Conservation (phyloP, 495 filamentous ascomycete genomes). For the Neurospora sp. region DNA sequence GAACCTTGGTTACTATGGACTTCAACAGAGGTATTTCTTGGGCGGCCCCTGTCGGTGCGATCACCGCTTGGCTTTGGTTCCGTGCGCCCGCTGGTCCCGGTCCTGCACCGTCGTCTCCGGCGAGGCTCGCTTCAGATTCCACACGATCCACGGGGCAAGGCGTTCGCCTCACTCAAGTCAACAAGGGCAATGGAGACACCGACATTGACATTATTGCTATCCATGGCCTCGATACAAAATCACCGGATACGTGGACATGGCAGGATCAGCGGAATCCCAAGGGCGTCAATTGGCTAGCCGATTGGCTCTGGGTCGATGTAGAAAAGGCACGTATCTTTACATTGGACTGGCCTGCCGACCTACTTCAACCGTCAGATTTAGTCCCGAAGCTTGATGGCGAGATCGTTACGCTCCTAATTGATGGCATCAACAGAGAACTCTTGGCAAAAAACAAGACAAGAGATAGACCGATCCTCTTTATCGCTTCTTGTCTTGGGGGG, state of each 20-base stretch:
- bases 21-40: too few relatives aligned
- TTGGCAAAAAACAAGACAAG: not conserved
- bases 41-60: not conserved
- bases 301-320: not conserved
- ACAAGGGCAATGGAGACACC: not conserved
- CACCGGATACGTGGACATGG: too few relatives aligned
- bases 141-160: not conserved
- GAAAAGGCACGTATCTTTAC: too few relatives aligned
- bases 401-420: constrained; percentile 11
- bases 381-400: too few relatives aligned
- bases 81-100: not conserved
- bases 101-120: not conserved
- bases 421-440: constrained; percentile 5
- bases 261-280: too few relatives aligned
- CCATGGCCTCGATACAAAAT: too few relatives aligned
- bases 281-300: too few relatives aligned
- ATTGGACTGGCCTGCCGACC: too few relatives aligned
- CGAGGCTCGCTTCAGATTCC: not conserved
- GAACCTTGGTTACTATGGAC: too few relatives aligned
- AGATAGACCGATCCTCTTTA: constrained; percentile 23
- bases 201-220: too few relatives aligned
- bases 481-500: constrained; percentile 28
- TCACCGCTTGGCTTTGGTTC: not conserved
- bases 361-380: too few relatives aligned
- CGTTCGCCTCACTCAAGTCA: not conserved